Evolutionary conservation across 345 rosid genomes (phyloP).

Genomic region (Hibiscus syriacus): DNA sequence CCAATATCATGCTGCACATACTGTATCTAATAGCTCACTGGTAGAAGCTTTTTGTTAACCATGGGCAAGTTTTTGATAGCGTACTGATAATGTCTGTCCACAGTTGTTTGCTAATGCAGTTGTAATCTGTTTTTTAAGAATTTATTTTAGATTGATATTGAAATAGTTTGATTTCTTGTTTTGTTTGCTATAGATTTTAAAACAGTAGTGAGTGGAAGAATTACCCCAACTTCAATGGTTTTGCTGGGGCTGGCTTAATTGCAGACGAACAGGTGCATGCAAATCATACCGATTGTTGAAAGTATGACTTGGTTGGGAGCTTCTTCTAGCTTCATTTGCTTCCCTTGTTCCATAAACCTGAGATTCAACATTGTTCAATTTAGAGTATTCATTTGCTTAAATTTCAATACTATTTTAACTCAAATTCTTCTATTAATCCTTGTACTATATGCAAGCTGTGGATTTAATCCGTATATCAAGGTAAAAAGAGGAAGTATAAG

Average conservation of each 20-base stretch:
- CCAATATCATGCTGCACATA: too few relatives aligned
- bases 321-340: slow-evolving; percentile 17
- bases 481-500: background rate
- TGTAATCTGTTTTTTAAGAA: slow-evolving; percentile 27
- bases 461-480: too few relatives aligned
- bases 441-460: too few relatives aligned
- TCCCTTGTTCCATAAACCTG: slow-evolving; percentile 32
- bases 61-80: background rate
- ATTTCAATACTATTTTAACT: too few relatives aligned
- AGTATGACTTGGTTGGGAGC: slow-evolving; percentile 15
- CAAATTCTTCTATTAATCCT: too few relatives aligned
- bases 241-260: slow-evolving; percentile 41
- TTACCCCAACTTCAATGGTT: slow-evolving; percentile 35
- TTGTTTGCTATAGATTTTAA: background rate
- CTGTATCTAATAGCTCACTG: slow-evolving; percentile 12
- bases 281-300: slow-evolving; percentile 25
- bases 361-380: background rate
- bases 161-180: background rate
- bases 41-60: slow-evolving; percentile 9
- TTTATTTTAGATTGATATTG: background rate
- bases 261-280: slow-evolving; percentile 30
- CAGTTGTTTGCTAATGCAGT: slow-evolving; percentile 19
- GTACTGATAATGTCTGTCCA: slow-evolving; percentile 4
- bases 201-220: background rate
- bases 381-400: background rate